These are phyloP conservation scores for Corylus avellana DNA, from an alignment of 306 rosid genomes.

Conservation along the genomic window DNA sequence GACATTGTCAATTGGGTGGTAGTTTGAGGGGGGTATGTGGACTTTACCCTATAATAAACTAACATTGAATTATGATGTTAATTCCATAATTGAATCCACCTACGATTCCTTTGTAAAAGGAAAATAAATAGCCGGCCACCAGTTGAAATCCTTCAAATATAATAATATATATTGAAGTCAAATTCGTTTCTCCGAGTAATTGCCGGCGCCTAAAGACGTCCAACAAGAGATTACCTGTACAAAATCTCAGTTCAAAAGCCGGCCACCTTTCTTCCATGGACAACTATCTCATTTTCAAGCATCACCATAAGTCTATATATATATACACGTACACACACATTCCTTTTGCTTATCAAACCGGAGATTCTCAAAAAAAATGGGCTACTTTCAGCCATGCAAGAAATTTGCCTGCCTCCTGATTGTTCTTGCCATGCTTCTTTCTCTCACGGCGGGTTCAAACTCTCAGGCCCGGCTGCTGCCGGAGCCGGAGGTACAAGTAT, in stretches of 20 bases:
- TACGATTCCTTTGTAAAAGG: neutral
- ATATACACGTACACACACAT: neutral
- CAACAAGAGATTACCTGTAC: slow-evolving; percentile 5
- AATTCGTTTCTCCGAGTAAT: no score
- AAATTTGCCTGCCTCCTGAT: neutral
- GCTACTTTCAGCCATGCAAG: neutral
- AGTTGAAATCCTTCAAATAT: neutral
- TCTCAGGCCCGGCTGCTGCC: slow-evolving; percentile 17
- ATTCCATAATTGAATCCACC: no score
- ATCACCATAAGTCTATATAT: neutral
- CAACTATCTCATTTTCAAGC: neutral
- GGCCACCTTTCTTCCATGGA: slow-evolving; percentile 8
- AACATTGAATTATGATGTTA: no score
- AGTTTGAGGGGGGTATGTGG: no score
- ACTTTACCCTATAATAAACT: no score
- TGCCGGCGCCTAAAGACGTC: slow-evolving; percentile 11
- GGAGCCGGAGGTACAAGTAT: neutral
- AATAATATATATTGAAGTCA: neutral
- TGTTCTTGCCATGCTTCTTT: slow-evolving; percentile 13
- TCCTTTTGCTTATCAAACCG: no score
- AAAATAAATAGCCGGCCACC: slow-evolving; percentile 6
- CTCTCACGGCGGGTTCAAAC: slow-evolving; percentile 12
- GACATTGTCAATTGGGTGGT: no score
- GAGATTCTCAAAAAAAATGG: slow-evolving; percentile 16
- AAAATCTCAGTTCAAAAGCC: slow-evolving; percentile 23